Conservation (phyloP, 805 yeast species). For the Metschnikowia aberdeeniae region DNA sequence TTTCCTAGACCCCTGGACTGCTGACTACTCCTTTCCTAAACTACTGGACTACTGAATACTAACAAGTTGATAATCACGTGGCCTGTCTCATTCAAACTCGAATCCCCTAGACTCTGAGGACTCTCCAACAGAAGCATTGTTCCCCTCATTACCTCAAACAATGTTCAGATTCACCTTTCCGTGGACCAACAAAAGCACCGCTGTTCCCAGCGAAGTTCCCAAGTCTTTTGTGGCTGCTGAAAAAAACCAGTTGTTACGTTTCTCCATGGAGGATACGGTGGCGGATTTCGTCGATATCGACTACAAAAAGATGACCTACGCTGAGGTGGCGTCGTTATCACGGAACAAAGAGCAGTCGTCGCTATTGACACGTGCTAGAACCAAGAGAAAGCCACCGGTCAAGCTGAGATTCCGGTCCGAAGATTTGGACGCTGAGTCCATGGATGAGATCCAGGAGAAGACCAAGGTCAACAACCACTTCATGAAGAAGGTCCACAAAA, state of each 20-base stretch:
- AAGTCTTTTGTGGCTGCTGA: constrained; percentile 27
- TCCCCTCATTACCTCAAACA: background rate
- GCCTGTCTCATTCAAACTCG: too few species aligned
- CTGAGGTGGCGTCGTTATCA: constrained; percentile 40
- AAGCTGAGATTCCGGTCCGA: background rate
- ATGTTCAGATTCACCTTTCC: constrained; percentile 15
- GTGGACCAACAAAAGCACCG: constrained; percentile 13
- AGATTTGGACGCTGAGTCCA: constrained; percentile 9
- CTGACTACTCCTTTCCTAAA: too few species aligned
- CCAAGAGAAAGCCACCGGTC: background rate
- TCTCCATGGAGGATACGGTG: constrained; percentile 32
- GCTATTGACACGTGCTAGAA: constrained; percentile 1
- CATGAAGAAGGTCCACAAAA: constrained; percentile 18
- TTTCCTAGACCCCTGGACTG: too few species aligned
- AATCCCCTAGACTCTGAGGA: too few species aligned
- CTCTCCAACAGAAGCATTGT: too few species aligned
- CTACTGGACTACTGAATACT: too few species aligned
- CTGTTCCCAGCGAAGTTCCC: constrained; percentile 19
- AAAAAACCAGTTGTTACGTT: constrained; percentile 25
- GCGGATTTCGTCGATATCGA: constrained; percentile 37
- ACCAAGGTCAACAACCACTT: constrained; percentile 20
- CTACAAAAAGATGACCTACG: constrained; percentile 36
- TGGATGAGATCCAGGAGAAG: constrained; percentile 12
- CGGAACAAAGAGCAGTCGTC: constrained; percentile 20
- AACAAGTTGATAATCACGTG: too few species aligned